Conservation (phyloP, 345 rosid species). For the Salix dunnii region DNA sequence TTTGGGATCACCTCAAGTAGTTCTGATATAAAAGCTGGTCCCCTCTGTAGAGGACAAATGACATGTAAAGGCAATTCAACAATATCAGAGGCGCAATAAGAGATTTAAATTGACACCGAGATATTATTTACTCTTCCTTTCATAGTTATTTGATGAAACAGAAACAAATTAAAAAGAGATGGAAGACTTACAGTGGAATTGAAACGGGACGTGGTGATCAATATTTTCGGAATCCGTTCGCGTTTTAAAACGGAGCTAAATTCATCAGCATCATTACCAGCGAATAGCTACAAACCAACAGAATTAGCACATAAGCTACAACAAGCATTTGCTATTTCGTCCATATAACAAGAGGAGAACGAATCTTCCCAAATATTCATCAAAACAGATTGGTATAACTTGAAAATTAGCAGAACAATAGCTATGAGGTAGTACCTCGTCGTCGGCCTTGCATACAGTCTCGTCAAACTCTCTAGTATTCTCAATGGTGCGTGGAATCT, state of each 20-base stretch:
- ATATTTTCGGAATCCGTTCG: conserved; percentile 55
- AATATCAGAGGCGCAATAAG: conserved; percentile 1
- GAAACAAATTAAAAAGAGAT: neutral
- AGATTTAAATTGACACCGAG: neutral
- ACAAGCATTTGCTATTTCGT: neutral
- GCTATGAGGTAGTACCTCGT: conserved; percentile 51
- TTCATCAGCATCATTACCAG: conserved; percentile 85
- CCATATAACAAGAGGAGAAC: neutral
- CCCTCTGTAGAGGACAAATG: conserved; percentile 51
- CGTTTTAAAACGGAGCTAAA: conserved; percentile 61
- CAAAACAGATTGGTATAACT: too few species aligned
- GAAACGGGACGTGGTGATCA: conserved; percentile 91
- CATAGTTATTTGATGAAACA: neutral
- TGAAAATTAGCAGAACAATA: neutral
- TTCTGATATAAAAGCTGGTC: conserved; percentile 78
- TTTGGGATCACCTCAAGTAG: conserved; percentile 78
- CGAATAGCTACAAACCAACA: conserved; percentile 56
- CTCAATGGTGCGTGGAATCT: conserved; percentile 77
- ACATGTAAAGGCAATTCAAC: conserved; percentile 1
- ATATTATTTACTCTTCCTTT: neutral
- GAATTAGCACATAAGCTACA: neutral
- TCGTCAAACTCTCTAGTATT: conserved; percentile 88
- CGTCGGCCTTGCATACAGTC: conserved; percentile 86
- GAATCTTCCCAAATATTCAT: neutral
- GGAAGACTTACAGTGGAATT: conserved; percentile 68